Percentiles rank a stretch among this genome's conserved stretches.
Evolutionary conservation across 441 rosid species (phyloP).

Genomic region (Eugenia klotzschiana): DNA sequence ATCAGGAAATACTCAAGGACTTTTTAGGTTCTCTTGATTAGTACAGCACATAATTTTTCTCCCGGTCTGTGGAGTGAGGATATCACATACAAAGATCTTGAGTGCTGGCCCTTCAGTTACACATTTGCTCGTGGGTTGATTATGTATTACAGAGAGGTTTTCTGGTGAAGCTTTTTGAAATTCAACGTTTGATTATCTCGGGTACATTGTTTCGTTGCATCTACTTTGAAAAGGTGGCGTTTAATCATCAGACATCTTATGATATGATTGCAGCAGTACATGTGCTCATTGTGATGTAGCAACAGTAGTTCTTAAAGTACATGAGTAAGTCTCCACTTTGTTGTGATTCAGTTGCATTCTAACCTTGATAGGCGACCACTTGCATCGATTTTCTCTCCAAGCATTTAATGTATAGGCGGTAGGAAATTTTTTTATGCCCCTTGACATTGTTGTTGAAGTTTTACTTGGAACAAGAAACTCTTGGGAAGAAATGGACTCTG

Average conservation of each 20-base stretch:
- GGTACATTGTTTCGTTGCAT: not conserved
- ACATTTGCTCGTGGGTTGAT: not conserved
- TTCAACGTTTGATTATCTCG: not conserved
- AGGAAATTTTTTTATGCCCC: not conserved
- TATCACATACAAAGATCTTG: not conserved
- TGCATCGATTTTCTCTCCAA: not conserved
- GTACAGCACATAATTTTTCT: not conserved
- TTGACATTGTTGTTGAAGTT: not conserved
- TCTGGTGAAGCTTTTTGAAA: not conserved
- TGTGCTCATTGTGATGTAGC: not conserved
- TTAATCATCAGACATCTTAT: not conserved
- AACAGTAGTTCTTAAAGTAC: not conserved
- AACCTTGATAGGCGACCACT: not conserved
- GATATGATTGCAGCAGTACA: not conserved
- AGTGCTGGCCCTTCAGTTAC: not conserved
- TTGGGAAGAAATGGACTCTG: not conserved
- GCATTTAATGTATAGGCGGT: not conserved
- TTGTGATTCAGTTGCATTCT: not conserved
- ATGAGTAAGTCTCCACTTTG: not conserved
- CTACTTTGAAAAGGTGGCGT: not conserved
- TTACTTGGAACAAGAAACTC: not conserved
- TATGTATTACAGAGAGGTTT: not conserved
- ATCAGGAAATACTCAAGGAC: constrained; percentile 87
- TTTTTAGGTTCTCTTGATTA: constrained; percentile 24
- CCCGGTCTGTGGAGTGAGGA: not conserved